phyloP scores from a whole-genome alignment of 1,284 basidiomycete genomes.

The Cryptococcus neoformans region DNA sequence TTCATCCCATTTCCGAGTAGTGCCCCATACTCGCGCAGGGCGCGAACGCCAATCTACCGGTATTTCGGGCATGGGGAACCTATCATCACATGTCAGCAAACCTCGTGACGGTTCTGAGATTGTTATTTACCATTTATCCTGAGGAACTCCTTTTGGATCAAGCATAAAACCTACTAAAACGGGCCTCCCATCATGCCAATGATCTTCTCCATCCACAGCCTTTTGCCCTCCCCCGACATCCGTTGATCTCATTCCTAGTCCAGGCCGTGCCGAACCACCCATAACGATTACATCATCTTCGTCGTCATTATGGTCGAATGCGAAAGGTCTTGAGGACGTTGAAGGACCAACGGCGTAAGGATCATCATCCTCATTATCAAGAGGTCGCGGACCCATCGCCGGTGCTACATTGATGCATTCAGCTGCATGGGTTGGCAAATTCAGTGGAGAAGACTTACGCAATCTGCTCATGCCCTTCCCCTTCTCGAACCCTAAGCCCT shows the following conservation, averaged over 20 bases:
- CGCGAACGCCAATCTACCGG: slow-evolving; percentile 81
- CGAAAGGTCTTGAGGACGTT: slow-evolving; percentile 52
- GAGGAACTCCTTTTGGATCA: slow-evolving; percentile 62
- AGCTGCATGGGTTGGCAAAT: background rate
- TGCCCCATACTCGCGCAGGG: slow-evolving; percentile 72
- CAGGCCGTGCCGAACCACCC: slow-evolving; percentile 19
- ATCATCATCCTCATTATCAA: slow-evolving; percentile 84
- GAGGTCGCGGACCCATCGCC: slow-evolving; percentile 54
- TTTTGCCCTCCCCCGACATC: background rate
- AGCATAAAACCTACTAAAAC: slow-evolving; percentile 73
- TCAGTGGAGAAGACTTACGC: background rate
- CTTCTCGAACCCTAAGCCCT: slow-evolving; percentile 74
- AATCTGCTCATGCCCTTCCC: slow-evolving; percentile 58
- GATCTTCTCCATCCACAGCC: slow-evolving; percentile 29
- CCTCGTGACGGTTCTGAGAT: background rate
- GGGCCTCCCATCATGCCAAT: slow-evolving; percentile 69
- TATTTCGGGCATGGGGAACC: slow-evolving; percentile 76
- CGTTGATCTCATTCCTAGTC: slow-evolving; percentile 4
- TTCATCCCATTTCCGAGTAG: slow-evolving; percentile 56
- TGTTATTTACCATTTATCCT: slow-evolving; percentile 68
- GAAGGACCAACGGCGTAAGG: slow-evolving; percentile 61
- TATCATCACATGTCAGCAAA: slow-evolving; percentile 37
- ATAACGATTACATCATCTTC: slow-evolving; percentile 58
- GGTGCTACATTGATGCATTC: background rate
- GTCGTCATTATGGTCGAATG: slow-evolving; percentile 64